Base-by-base conservation (phyloP, 345 rosid genomes). In the Cardiospermum halicacabum region DNA sequence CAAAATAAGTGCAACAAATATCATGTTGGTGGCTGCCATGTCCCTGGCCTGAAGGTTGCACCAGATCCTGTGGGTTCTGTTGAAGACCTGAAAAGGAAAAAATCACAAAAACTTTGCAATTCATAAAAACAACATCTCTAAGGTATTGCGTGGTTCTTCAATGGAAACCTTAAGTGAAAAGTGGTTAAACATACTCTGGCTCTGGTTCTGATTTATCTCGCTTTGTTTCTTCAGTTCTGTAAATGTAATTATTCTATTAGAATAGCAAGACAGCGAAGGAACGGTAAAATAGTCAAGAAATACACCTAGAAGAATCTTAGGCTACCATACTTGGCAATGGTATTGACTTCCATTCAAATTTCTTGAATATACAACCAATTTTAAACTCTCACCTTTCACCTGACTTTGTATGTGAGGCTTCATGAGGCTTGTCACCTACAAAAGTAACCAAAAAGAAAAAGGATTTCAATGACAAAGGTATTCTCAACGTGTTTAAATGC, bases 21-120 rank as follows among this genome's bases (percentile, higher is more conserved):
- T 86, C 84, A 86, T 30, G 89, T 76, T 25, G 99, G 96, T 1
- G 99, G 91, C 64, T 89, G 99, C 99, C 99, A 94, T 60, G 95
- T 85, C 76, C 97, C 99, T 1, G 97, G 96, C 77, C 68, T 82
- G 77, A 67, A 94, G 51, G 91, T 77, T 75, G 85, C 70, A 58
- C 99, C 96, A 15, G 96, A 82, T 72, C 97, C 99, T 45, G 87
- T 73, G 50, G 97, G 96, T 69, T 94, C 96, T 0, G n/a, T n/a
- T n/a, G 87, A 67, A 56, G 81, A 73, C 74, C 97, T 94, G 81
- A 74, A 78, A 75, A 69, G 18, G n/a, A n/a, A n/a, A n/a, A n/a
- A n/a, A n/a, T n/a, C n/a, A n/a, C n/a, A n/a, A n/a, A 16, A 32
- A 53, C 42, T 31, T 4, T 21, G 11, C 15, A 0, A 40, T 45